phyloP scores from a whole-genome alignment of 2,329 filamentous ascomycete species.

The Endoconidiophora polonica region DNA sequence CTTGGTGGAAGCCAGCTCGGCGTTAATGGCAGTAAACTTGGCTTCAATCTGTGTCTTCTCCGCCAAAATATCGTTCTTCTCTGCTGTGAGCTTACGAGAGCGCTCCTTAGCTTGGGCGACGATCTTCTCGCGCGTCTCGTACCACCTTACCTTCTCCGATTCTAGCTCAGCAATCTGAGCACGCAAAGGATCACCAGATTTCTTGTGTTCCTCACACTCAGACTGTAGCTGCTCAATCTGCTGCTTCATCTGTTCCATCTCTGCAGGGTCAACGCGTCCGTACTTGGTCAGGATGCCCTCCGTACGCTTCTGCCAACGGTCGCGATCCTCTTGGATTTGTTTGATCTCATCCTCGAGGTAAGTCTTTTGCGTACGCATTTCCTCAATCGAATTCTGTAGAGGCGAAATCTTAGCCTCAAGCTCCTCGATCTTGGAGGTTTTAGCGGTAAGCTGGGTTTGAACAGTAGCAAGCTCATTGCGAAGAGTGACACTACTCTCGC shows the following conservation, averaged over 20 bases:
- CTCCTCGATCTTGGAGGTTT: constrained; percentile 56
- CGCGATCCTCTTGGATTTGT: constrained; percentile 76
- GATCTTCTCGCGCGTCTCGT: constrained; percentile 33
- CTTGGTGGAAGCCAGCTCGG: constrained; percentile 38
- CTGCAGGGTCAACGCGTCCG: constrained; percentile 82
- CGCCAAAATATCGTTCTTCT: constrained; percentile 34
- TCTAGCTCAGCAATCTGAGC: constrained; percentile 38
- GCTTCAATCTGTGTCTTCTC: constrained; percentile 36
- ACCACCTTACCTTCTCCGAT: constrained; percentile 38
- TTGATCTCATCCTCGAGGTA: constrained; percentile 78
- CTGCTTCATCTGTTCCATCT: constrained; percentile 77
- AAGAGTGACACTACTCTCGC: constrained; percentile 83
- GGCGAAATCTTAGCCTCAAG: constrained; percentile 64
- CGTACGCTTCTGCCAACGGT: constrained; percentile 88
- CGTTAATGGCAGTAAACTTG: constrained; percentile 29
- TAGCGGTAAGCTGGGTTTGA: constrained; percentile 59
- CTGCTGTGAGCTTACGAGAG: constrained; percentile 35
- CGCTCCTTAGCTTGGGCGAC: constrained; percentile 48
- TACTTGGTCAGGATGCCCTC: constrained; percentile 94
- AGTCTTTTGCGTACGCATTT: constrained; percentile 65
- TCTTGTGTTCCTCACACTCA: constrained; percentile 43
- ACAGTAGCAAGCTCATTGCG: constrained; percentile 72
- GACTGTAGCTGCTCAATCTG: constrained; percentile 49
- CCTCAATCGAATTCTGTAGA: constrained; percentile 60
- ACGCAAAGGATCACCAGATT: constrained; percentile 33